A percentile compares a stretch with the other conserved stretches of the same genome.
These are phyloP conservation scores for Exserohilum rostratum DNA, from an alignment of 2,329 filamentous ascomycete species.

Conservation along the genomic window DNA sequence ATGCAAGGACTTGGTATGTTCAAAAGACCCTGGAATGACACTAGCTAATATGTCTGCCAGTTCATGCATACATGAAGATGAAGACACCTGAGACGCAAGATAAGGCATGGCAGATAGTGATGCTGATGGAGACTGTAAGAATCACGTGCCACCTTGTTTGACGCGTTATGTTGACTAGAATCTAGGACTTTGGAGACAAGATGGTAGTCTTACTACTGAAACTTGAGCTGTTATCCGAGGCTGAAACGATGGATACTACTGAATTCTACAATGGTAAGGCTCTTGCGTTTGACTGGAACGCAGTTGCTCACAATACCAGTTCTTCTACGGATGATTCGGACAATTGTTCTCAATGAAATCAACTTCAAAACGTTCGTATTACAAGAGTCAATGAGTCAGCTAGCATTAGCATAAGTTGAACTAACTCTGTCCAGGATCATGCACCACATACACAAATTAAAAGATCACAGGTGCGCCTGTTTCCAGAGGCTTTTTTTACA, in stretches of 20 bases:
- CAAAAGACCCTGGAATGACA: too few relatives aligned
- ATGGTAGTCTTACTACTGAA: constrained; percentile 70
- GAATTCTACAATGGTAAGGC: constrained; percentile 51
- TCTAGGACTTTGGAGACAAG: constrained; percentile 65
- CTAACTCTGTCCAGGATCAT: constrained; percentile 55
- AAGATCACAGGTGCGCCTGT: constrained; percentile 44
- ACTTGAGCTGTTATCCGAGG: constrained; percentile 68
- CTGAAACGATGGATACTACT: constrained; percentile 43
- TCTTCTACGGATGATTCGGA: constrained; percentile 66
- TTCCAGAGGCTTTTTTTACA: background rate
- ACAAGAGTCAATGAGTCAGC: background rate
- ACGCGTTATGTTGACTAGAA: background rate
- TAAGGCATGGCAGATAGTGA: constrained; percentile 64
- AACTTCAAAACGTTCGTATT: constrained; percentile 64
- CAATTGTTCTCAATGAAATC: constrained; percentile 64
- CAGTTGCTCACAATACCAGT: constrained; percentile 46
- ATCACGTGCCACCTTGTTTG: background rate
- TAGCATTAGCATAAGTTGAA: background rate
- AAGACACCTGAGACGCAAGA: constrained; percentile 53
- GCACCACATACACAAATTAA: constrained; percentile 70
- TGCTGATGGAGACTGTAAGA: constrained; percentile 61
- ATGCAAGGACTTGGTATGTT: constrained; percentile 60
- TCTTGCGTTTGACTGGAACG: background rate
- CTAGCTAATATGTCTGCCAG: constrained; percentile 46
- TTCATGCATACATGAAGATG: constrained; percentile 61